Evolutionary conservation across 2,329 filamentous ascomycete species (phyloP).

Genomic region (Botrytis byssoidea): DNA sequence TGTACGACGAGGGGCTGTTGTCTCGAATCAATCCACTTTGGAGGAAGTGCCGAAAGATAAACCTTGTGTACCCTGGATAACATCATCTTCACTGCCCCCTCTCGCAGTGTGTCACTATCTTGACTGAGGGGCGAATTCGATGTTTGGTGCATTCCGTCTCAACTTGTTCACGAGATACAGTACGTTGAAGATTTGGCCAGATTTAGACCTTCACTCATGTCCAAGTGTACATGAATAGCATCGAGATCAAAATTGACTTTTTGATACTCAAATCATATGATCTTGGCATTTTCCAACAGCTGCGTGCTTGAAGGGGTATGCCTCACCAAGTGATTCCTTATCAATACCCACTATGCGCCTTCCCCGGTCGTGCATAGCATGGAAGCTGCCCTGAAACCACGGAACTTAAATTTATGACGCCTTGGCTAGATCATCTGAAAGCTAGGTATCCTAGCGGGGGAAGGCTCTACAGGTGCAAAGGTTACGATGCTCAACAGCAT

Average conservation of each 20-base stretch:
- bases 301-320: conserved; percentile 2
- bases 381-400: conserved; percentile 16
- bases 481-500: conserved; percentile 4
- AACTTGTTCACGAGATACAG: neutral
- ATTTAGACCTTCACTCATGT: neutral
- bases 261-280: conserved; percentile 14
- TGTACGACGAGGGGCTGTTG: neutral
- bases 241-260: neutral
- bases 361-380: conserved; percentile 15
- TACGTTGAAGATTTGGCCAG: neutral
- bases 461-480: neutral
- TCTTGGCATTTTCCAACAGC: conserved; percentile 1
- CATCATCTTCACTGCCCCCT: conserved; percentile 11
- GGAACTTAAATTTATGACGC: conserved; percentile 15
- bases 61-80: neutral
- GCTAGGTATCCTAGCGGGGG: neutral
- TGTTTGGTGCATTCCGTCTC: neutral
- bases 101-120: neutral
- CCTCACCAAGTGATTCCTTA: conserved; percentile 10
- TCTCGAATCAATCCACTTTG: neutral
- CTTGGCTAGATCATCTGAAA: conserved; percentile 9
- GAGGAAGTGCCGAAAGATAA: conserved; percentile 12
- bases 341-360: conserved; percentile 15
- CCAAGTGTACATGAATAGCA: neutral
- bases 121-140: neutral